Evolutionary conservation across 2,329 filamentous ascomycete species (phyloP).

Genomic region (Drechmeria coniospora): DNA sequence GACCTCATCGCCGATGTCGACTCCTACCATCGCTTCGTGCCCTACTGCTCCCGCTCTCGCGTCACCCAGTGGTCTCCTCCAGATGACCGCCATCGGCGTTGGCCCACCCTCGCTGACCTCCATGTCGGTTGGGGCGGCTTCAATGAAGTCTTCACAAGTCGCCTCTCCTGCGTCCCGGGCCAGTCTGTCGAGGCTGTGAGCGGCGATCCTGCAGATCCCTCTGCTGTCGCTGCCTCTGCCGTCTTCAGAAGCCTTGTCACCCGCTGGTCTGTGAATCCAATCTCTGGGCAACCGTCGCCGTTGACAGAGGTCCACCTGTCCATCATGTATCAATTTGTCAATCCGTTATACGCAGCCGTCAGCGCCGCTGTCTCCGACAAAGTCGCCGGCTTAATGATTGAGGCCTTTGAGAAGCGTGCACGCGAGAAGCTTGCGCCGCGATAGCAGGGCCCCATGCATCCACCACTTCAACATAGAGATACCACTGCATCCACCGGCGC

Average conservation of each 20-base stretch:
- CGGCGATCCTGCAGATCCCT: slow-evolving; percentile 34
- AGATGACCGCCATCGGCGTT: slow-evolving; percentile 32
- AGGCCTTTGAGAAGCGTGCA: slow-evolving; percentile 79
- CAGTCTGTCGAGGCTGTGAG: slow-evolving; percentile 63
- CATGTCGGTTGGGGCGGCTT: slow-evolving; percentile 75
- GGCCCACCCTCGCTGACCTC: slow-evolving; percentile 63
- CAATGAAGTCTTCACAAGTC: slow-evolving; percentile 68
- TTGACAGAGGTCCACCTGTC: slow-evolving; percentile 58
- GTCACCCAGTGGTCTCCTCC: slow-evolving; percentile 60
- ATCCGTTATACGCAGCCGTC: slow-evolving; percentile 72
- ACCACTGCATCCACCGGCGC: too few species aligned
- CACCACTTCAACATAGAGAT: not conserved
- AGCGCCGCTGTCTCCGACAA: slow-evolving; percentile 71
- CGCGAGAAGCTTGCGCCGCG: slow-evolving; percentile 21
- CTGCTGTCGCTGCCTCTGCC: slow-evolving; percentile 22
- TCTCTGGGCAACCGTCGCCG: slow-evolving; percentile 11
- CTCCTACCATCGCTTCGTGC: slow-evolving; percentile 75
- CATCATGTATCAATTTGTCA: slow-evolving; percentile 73
- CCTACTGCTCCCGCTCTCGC: slow-evolving; percentile 65
- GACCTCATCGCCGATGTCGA: slow-evolving; percentile 76
- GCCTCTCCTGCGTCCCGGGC: slow-evolving; percentile 61
- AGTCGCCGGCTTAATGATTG: slow-evolving; percentile 77
- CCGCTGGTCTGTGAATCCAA: slow-evolving; percentile 47
- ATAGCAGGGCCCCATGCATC: not conserved
- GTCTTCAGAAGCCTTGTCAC: slow-evolving; percentile 57